phyloP scores from a whole-genome alignment of 176 grass and related monocot genomes.

The Phragmites australis region DNA sequence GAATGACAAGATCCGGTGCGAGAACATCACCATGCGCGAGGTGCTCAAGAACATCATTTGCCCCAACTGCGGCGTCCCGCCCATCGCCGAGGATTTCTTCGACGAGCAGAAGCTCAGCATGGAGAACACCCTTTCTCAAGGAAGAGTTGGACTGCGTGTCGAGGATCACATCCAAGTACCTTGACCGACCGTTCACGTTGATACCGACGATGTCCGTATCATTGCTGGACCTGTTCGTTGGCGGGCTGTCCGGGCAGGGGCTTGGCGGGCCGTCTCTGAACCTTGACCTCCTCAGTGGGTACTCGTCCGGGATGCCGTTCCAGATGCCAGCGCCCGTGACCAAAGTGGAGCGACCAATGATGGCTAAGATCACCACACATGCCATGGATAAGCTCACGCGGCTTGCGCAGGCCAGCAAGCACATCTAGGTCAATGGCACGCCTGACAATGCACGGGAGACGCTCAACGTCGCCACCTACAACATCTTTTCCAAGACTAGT shows the following conservation, averaged over 20 bases:
- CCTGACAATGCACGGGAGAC: constrained; percentile 45
- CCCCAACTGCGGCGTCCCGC: constrained; percentile 78
- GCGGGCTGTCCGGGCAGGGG: constrained; percentile 27
- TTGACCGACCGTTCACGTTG: constrained; percentile 82
- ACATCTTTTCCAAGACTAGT: constrained; percentile 70
- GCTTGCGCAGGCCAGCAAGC: constrained; percentile 68
- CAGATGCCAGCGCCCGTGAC: constrained; percentile 52
- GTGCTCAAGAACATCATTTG: constrained; percentile 88
- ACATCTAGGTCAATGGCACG: constrained; percentile 59
- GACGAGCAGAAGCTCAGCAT: constrained; percentile 97
- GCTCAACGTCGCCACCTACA: constrained; percentile 60
- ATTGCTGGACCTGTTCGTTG: constrained; percentile 70
- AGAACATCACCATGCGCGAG: constrained; percentile 94
- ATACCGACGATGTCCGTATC: constrained; percentile 55
- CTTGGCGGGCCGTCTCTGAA: constrained; percentile 56
- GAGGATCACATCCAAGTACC: constrained; percentile 75
- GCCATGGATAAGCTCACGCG: constrained; percentile 88
- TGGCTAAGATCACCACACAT: constrained; percentile 58
- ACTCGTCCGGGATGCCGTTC: constrained; percentile 33
- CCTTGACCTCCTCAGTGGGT: constrained; percentile 64
- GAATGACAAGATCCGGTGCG: constrained; percentile 98
- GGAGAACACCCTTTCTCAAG: constrained; percentile 87
- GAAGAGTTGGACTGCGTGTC: constrained; percentile 90
- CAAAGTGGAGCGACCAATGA: constrained; percentile 70
- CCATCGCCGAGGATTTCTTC: constrained; percentile 79